Evolutionary conservation across 164 flowering plant genomes (phyloP), one percentile per base, ranked within the genome.

Genomic region (Saururus chinensis): DNA sequence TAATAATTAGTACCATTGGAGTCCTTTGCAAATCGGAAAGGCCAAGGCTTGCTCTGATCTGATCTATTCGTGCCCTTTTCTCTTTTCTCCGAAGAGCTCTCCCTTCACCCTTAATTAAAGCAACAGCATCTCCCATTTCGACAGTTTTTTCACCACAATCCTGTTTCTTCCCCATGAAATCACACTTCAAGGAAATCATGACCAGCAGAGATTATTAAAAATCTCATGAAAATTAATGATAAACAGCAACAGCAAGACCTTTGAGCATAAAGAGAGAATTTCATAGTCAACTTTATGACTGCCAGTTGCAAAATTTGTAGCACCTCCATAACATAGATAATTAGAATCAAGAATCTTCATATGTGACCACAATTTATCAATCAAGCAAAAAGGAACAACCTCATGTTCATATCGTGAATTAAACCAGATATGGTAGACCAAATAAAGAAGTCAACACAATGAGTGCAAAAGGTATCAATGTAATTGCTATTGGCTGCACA

Each of bases 21-120:
- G 98, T 93, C 74, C 96, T 86, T 64, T 86, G 96, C 13, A 95
- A 80, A 79, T 93, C 98, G 56, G 98, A 93, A 74, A 93, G 97
- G 41, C 98, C 98, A 68, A 93, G 92, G 71, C 76, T 93, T 51
- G 91, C 98, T 76, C 98, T 81, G 71, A 93, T 90, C 76, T 90
- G 97, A 69, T 90, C 97, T 68, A 93, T 93, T 69, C 97, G 78
- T 21, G 81, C 81, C 19, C 95, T 78, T 74, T 85, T 93, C 78
- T 93, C 97, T 77, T 93, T 93, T 73, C 98, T 81, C 4, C 97
- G 74, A 13, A 90, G 84, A 62, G n/a, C 78, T 76, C 84, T 88
- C 51, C 81, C 84, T 69, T 81, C 81, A 40, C 98, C 98, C 74
- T 63, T 90, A 56, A 93, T 70, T 57, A 90, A 72, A 56, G 97